Conservation (phyloP, 108 stramenopile genomes). For the Skeletonema costatum region DNA sequence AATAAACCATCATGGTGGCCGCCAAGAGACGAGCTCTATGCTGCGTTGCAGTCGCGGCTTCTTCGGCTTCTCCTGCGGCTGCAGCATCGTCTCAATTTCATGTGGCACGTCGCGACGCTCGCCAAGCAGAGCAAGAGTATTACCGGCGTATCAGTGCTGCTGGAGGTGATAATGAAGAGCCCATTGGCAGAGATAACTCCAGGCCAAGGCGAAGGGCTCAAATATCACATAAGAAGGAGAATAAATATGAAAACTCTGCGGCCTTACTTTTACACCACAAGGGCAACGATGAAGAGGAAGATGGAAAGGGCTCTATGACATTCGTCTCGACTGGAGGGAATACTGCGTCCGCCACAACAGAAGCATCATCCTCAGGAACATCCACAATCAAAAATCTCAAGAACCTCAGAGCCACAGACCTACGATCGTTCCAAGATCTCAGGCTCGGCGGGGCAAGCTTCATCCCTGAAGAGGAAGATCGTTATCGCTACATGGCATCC, state of each 20-base stretch:
- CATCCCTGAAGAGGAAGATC: conserved; percentile 7
- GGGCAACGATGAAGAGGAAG: neutral
- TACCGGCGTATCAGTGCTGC: neutral
- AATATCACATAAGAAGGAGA: neutral
- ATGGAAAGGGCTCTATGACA: neutral
- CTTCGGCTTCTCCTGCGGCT: neutral
- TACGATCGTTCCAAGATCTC: neutral
- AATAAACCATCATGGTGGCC: neutral
- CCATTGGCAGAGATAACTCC: neutral
- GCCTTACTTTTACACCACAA: neutral
- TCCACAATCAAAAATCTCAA: neutral
- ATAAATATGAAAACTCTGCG: neutral
- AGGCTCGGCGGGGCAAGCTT: neutral
- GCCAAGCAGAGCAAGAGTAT: neutral
- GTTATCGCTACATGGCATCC: conserved; percentile 52
- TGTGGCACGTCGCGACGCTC: neutral
- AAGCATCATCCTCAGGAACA: neutral
- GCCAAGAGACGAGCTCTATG: conserved; percentile 1
- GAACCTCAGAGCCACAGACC: neutral
- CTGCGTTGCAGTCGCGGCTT: conserved; percentile 2
- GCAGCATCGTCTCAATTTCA: neutral
- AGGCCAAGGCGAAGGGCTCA: neutral
- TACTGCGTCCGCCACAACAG: neutral
- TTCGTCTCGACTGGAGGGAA: neutral
- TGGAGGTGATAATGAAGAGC: neutral